A percentile compares a stretch with the other conserved stretches of the same genome.
These are phyloP conservation scores for Monsonia emarginata DNA, from an alignment of 441 rosid genomes.

Conservation along the genomic window DNA sequence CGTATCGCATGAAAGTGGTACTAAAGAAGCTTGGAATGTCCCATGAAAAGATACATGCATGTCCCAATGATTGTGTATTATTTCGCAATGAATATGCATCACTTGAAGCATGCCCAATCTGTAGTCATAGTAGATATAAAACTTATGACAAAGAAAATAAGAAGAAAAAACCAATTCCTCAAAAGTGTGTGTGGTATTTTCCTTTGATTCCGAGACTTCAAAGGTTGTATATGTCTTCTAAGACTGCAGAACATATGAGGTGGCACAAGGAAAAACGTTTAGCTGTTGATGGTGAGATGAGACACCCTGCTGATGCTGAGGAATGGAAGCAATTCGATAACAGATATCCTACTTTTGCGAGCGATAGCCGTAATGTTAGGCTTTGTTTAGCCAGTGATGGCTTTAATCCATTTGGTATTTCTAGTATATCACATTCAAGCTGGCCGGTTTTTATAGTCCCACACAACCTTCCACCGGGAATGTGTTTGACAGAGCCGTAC, in stretches of 20 bases:
- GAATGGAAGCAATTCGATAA: constrained; percentile 6
- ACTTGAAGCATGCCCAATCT: too few species aligned
- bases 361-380: not conserved
- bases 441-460: not conserved
- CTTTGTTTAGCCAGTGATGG: constrained; percentile 7
- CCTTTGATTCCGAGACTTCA: constrained; percentile 8
- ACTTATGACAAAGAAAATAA: not conserved
- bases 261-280: not conserved
- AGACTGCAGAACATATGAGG: not conserved
- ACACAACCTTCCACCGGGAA: constrained; percentile 3
- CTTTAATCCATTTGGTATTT: constrained; percentile 5
- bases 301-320: not conserved
- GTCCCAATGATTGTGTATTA: not conserved
- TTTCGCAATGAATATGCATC: not conserved
- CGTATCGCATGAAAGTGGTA: not conserved
- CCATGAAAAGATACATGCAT: not conserved
- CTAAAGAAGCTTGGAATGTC: not conserved
- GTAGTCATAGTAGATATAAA: too few species aligned
- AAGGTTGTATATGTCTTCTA: not conserved
- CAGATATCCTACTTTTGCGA: not conserved
- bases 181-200: constrained; percentile 3
- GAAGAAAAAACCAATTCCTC: not conserved
- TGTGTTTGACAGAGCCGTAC: not conserved
- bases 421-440: not conserved
- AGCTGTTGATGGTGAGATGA: not conserved